These are phyloP conservation scores for Corymbia citriodora DNA, from an alignment of 441 rosid genomes.

Conservation along the genomic window DNA sequence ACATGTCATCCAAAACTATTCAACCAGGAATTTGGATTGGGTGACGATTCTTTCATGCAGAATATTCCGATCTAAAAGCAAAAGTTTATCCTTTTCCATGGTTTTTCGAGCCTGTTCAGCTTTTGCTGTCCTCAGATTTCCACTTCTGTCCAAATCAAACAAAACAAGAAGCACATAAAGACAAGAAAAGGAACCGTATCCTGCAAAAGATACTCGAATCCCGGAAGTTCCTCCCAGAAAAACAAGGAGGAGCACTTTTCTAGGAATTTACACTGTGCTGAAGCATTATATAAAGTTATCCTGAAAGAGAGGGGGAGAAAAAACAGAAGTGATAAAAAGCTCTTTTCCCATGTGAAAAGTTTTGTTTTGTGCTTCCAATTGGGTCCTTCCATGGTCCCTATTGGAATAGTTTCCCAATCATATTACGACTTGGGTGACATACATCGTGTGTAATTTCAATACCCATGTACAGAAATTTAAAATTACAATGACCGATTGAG, in stretches of 20 bases:
- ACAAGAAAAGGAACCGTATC: not conserved
- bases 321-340: not conserved
- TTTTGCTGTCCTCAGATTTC: not conserved
- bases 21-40: not conserved
- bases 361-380: not conserved
- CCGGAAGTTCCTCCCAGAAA: not conserved
- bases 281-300: not conserved
- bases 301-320: not conserved
- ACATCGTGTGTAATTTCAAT: not conserved
- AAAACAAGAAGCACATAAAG: not conserved
- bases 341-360: not conserved
- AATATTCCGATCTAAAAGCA: not conserved
- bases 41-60: not conserved
- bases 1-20: not conserved
- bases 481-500: not conserved
- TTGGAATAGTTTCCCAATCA: not conserved
- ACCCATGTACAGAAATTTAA: not conserved
- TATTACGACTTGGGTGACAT: not conserved
- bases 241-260: not conserved
- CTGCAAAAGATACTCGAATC: not conserved
- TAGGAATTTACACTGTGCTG: not conserved
- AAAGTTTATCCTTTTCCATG: not conserved
- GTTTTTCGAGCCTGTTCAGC: not conserved
- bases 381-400: not conserved
- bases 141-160: not conserved